phyloP scores from a whole-genome alignment of 306 rosid species.

The Hippophae gyantsensis region DNA sequence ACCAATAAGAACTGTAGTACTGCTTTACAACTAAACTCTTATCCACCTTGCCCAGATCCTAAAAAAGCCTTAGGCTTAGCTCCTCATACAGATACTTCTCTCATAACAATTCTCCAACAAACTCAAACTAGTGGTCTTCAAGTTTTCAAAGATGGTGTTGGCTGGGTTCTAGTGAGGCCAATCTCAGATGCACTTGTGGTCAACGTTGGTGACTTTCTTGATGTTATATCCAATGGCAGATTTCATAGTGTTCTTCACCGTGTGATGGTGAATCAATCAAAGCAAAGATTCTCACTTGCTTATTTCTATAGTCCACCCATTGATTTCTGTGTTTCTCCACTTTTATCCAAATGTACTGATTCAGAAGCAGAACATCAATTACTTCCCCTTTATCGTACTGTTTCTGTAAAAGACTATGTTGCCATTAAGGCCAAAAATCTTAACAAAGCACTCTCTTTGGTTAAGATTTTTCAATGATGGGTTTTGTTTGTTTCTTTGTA shows the following conservation, averaged over 20 bases:
- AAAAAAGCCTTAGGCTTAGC: constrained; percentile 61
- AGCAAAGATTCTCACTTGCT: constrained; percentile 40
- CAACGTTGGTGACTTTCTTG: constrained; percentile 55
- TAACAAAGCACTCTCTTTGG: constrained; percentile 31
- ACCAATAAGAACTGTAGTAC: constrained; percentile 7
- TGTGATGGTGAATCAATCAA: constrained; percentile 26
- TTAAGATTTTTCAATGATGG: constrained; percentile 4
- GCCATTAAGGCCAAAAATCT: constrained; percentile 39
- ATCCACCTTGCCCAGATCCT: constrained; percentile 63
- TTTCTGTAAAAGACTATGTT: constrained; percentile 40
- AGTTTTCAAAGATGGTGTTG: constrained; percentile 35
- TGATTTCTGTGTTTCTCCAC: constrained; percentile 38
- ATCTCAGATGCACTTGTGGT: constrained; percentile 29
- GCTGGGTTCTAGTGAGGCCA: constrained; percentile 51
- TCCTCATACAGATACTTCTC: constrained; percentile 70
- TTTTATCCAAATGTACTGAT: background rate
- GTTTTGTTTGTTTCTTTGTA: background rate
- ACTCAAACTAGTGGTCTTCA: constrained; percentile 47
- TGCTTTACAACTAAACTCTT: constrained; percentile 55
- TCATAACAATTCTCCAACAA: constrained; percentile 57
- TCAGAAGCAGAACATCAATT: constrained; percentile 2
- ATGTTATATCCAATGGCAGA: constrained; percentile 46
- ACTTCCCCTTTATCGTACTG: constrained; percentile 29
- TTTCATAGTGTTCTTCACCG: constrained; percentile 45
- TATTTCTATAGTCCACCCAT: constrained; percentile 48